These are phyloP conservation scores for Canna indica DNA, from an alignment of 176 grass and related monocot genomes.

Conservation along the genomic window DNA sequence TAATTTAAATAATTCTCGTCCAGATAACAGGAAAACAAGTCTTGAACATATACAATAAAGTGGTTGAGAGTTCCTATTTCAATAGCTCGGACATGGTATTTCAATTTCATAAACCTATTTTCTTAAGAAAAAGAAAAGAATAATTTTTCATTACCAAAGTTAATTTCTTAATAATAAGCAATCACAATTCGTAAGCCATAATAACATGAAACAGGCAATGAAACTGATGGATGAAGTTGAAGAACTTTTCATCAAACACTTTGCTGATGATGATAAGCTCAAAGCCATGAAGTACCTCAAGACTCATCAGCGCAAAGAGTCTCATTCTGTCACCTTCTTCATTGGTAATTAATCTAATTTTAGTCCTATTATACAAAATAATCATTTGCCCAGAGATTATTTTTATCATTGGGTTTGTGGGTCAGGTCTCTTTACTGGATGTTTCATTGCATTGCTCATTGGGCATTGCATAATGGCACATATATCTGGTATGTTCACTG, in stretches of 20 bases:
- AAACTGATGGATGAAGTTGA: slow-evolving; percentile 85
- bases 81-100: slow-evolving; percentile 87
- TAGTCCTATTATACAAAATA: no score
- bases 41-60: slow-evolving; percentile 71
- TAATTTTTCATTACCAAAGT: not conserved
- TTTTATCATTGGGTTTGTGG: no score
- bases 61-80: slow-evolving; percentile 91
- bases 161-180: no score
- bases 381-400: no score
- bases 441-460: slow-evolving; percentile 65
- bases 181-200: no score
- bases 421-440: slow-evolving; percentile 77
- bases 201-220: slow-evolving; percentile 39
- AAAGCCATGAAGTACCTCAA: slow-evolving; percentile 99
- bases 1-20: slow-evolving; percentile 20
- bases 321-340: slow-evolving; percentile 83
- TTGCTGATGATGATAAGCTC: slow-evolving; percentile 55
- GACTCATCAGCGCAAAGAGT: slow-evolving; percentile 67
- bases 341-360: slow-evolving; percentile 41
- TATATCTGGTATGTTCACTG: slow-evolving; percentile 80
- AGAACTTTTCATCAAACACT: slow-evolving; percentile 78
- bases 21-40: slow-evolving; percentile 77
- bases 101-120: not conserved
- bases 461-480: slow-evolving; percentile 91
- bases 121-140: not conserved